Conservation (phyloP, 2,329 filamentous ascomycete genomes). For the Pseudopithomyces chartarum region DNA sequence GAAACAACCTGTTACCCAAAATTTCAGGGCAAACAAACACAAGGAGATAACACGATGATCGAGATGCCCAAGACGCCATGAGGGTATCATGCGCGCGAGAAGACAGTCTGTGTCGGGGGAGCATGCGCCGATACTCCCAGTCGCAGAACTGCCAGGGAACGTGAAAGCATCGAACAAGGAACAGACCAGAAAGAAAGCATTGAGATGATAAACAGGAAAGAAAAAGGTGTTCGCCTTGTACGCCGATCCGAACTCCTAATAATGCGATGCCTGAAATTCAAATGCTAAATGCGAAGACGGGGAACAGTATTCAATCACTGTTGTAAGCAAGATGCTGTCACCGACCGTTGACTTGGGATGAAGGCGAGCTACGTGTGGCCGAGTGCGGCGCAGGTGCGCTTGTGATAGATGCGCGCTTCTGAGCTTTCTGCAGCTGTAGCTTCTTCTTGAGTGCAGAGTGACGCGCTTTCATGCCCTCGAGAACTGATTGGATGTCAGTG, state of each 20-base stretch:
- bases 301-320: neutral
- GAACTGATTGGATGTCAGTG: slow-evolving; percentile 46
- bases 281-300: slow-evolving; percentile 19
- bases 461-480: slow-evolving; percentile 51
- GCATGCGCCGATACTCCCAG: neutral
- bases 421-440: slow-evolving; percentile 47
- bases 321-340: slow-evolving; percentile 10
- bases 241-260: slow-evolving; percentile 29
- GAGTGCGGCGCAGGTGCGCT: slow-evolving; percentile 36
- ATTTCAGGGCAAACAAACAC: neutral
- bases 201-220: slow-evolving; percentile 7
- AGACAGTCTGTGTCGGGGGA: slow-evolving; percentile 2
- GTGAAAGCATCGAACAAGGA: neutral
- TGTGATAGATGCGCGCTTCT: slow-evolving; percentile 43
- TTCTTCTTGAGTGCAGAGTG: slow-evolving; percentile 52
- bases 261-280: slow-evolving; percentile 25
- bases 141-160: neutral
- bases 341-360: slow-evolving; percentile 33
- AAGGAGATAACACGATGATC: neutral
- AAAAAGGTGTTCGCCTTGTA: slow-evolving; percentile 18
- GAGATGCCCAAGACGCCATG: slow-evolving; percentile 3
- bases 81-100: slow-evolving; percentile 12
- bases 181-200: neutral
- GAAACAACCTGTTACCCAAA: neutral
- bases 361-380: slow-evolving; percentile 38